phyloP scores from a whole-genome alignment of 2,329 filamentous ascomycete genomes.

The Stemphylium beticola region DNA sequence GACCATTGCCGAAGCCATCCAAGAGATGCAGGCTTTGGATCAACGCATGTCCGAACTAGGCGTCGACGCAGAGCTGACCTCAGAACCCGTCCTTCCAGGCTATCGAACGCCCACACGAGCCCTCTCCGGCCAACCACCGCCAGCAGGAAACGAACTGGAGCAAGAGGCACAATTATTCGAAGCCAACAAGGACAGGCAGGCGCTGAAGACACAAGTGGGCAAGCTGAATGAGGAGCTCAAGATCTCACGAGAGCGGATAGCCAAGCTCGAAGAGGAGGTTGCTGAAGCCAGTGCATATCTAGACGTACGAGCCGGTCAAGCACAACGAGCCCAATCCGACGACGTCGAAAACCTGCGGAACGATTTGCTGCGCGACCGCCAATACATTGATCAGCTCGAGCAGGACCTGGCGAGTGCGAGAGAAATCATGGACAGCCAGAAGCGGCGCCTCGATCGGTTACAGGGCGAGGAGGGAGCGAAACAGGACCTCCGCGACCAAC shows the following conservation, averaged over 20 bases:
- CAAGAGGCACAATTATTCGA: constrained; percentile 58
- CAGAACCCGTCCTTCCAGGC: constrained; percentile 41
- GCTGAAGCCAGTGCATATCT: constrained; percentile 55
- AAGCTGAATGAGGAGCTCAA: constrained; percentile 53
- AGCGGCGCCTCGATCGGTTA: constrained; percentile 53
- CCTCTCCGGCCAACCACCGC: constrained; percentile 33
- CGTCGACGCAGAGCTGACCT: constrained; percentile 44
- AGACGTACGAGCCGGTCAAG: constrained; percentile 48
- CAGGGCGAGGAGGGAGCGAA: constrained; percentile 52
- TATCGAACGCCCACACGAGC: constrained; percentile 43
- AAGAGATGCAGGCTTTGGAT: constrained; percentile 48
- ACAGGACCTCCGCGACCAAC: constrained; percentile 57
- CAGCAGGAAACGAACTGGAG: constrained; percentile 52
- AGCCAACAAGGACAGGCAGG: constrained; percentile 55
- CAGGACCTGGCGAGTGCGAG: constrained; percentile 53
- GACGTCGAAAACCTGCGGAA: constrained; percentile 52
- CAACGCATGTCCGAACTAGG: constrained; percentile 45
- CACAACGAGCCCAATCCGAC: constrained; percentile 49
- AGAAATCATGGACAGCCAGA: constrained; percentile 53
- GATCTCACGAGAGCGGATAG: constrained; percentile 49
- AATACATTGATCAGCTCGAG: constrained; percentile 59
- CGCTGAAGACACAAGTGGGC: constrained; percentile 50
- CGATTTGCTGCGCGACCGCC: constrained; percentile 54
- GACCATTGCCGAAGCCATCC: constrained; percentile 50
- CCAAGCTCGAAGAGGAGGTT: constrained; percentile 56